Base-by-base conservation (phyloP, 306 rosid species). In the Luffa aegyptiaca region DNA sequence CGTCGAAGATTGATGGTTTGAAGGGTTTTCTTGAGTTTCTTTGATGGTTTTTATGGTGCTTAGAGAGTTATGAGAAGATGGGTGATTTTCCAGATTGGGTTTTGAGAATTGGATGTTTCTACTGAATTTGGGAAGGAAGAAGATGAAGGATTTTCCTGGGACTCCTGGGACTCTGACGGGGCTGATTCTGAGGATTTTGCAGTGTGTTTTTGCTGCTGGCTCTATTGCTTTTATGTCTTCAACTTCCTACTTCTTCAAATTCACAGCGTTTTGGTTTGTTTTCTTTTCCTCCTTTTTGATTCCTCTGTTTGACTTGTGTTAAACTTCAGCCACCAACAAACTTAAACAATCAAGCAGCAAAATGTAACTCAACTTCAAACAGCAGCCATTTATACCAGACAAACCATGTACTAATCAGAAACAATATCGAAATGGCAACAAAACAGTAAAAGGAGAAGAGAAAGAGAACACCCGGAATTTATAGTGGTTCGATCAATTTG, bases 141-240 rank as follows among this genome's bases (percentile, higher is more conserved):
- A 49, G 80, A 93, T 93, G 98, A 92, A 88, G 90, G 88, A 92
- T 82, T 93, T 93, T 75, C 91, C 97, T 21, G 97, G 98, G 65
- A 90, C 97, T 35, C 98, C 98, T 0, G 98, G 98, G 72, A 93
- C 98, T 83, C 44, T 53, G 63, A 88, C 89, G 72, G 97, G 92
- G 37, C 88, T 93, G 80, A 82, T 83, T 86, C 87, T 93, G 13
- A 89, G 98, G 92, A 82, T 90, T 82, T 89, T 90, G 48, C 98
- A 93, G 86, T 92, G 91, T 79, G 69, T 86, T 64, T 93, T 90
- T 66, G 97, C 96, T 37, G 90, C 85, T 82, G 97, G 90, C 20
- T 92, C 98, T 76, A 88, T 93, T 85, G 88, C 92, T 78, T 79
- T 91, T 66, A 93, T 93, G 98, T 89, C 93, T 55, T 89, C 93